phyloP scores from a whole-genome alignment of 805 yeast genomes.

The Dipodascopsis tothii region DNA sequence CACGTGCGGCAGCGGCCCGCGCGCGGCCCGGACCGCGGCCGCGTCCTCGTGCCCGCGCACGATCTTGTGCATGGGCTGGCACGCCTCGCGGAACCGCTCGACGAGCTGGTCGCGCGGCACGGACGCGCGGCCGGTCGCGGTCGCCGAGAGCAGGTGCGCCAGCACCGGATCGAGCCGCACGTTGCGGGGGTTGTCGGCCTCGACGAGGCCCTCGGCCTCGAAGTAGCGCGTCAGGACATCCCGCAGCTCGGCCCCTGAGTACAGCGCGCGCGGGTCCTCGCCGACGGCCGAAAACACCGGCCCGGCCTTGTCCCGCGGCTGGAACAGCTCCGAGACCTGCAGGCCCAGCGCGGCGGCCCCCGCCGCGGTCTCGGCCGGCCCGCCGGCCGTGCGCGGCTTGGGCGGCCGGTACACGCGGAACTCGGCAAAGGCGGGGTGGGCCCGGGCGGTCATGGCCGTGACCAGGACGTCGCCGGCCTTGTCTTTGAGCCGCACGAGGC shows the following conservation, averaged over 20 bases:
- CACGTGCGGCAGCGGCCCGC: conserved; percentile 64
- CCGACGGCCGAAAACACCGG: conserved; percentile 41
- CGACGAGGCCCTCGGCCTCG: conserved; percentile 43
- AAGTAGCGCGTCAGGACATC: conserved; percentile 51
- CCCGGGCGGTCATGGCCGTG: conserved; percentile 41
- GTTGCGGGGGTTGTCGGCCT: conserved; percentile 44
- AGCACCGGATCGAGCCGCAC: conserved; percentile 52
- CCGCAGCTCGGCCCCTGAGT: conserved; percentile 50
- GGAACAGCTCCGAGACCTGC: too few species aligned
- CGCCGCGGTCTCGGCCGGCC: too few species aligned
- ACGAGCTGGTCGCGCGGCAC: conserved; percentile 34
- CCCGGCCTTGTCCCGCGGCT: conserved; percentile 38
- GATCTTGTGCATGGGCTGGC: conserved; percentile 40
- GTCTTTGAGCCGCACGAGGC: conserved; percentile 65
- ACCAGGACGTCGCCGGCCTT: conserved; percentile 74
- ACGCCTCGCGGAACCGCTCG: conserved; percentile 38
- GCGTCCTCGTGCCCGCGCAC: conserved; percentile 42
- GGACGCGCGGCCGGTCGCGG: conserved; percentile 5
- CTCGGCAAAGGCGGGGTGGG: conserved; percentile 43
- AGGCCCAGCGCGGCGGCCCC: too few species aligned
- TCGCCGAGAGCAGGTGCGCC: conserved; percentile 33
- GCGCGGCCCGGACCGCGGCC: conserved; percentile 36
- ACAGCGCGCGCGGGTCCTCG: conserved; percentile 41
- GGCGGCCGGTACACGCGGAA: conserved; percentile 50
- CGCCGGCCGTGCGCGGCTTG: too few species aligned